phyloP scores from a whole-genome alignment of 257 asterid genomes.

The Petrea volubilis region DNA sequence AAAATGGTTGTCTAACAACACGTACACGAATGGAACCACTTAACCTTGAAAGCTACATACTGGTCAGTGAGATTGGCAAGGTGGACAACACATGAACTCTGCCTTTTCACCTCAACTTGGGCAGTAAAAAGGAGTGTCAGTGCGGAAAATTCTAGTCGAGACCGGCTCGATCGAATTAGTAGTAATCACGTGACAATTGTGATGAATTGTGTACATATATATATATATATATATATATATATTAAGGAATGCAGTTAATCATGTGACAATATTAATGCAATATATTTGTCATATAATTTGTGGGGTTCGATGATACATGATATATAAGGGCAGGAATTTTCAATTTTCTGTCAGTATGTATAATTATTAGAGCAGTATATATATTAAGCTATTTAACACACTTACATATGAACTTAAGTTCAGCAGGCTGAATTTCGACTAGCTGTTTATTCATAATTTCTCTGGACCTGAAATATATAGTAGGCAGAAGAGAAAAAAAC shows the following conservation, averaged over 20 bases:
- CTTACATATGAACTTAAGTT: slow-evolving; percentile 76
- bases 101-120: slow-evolving; percentile 84
- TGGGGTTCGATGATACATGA: no score
- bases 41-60: slow-evolving; percentile 86
- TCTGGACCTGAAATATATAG: slow-evolving; percentile 44
- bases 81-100: slow-evolving; percentile 64
- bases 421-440: slow-evolving; percentile 74
- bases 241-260: no score
- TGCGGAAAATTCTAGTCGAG: neutral
- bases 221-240: no score
- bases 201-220: no score
- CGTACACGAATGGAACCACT: slow-evolving; percentile 21
- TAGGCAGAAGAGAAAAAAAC: slow-evolving; percentile 5
- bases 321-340: no score
- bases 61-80: slow-evolving; percentile 75
- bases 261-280: no score
- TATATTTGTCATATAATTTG: neutral
- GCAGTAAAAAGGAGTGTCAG: slow-evolving; percentile 30
- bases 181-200: no score
- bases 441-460: slow-evolving; percentile 52
- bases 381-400: slow-evolving; percentile 14
- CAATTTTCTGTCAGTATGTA: no score
- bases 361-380: slow-evolving; percentile 2
- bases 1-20: no score
- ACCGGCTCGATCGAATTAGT: no score